phyloP scores from a whole-genome alignment of 192 early-diverging fungal genomes.

The Physocladia obscura region DNA sequence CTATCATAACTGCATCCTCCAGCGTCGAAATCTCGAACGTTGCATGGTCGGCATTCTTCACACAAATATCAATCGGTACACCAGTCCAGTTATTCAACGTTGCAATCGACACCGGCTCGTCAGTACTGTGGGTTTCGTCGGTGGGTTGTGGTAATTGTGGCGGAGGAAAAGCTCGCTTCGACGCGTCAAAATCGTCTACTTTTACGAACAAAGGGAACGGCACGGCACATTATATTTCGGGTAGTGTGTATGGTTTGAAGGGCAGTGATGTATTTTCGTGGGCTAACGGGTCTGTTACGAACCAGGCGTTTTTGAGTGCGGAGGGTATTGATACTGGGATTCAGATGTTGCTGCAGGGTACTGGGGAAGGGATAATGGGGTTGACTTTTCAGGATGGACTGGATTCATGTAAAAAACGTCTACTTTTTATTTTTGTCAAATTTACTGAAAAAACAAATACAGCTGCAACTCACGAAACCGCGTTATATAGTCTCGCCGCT shows the following conservation, averaged over 20 bases:
- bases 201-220: background rate
- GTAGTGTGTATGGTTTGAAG: background rate
- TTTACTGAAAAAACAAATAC: background rate
- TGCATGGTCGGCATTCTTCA: no score
- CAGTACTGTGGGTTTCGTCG: conserved; percentile 69
- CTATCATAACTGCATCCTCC: no score
- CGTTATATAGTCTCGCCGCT: background rate
- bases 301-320: background rate
- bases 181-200: background rate
- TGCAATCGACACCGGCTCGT: conserved; percentile 87
- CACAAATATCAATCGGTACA: conserved; percentile 38
- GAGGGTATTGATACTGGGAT: background rate
- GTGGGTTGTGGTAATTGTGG: background rate
- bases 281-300: background rate
- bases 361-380: conserved; percentile 17
- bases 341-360: background rate
- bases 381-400: conserved; percentile 1
- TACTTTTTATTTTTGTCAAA: background rate
- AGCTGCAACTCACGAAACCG: background rate
- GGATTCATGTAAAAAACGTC: background rate
- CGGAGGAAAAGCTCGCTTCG: background rate
- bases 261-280: conserved; percentile 1
- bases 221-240: background rate
- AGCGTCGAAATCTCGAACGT: no score
- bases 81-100: conserved; percentile 85